Base-by-base conservation (phyloP, 2,329 filamentous ascomycete genomes). In the Penicillium sp. region DNA sequence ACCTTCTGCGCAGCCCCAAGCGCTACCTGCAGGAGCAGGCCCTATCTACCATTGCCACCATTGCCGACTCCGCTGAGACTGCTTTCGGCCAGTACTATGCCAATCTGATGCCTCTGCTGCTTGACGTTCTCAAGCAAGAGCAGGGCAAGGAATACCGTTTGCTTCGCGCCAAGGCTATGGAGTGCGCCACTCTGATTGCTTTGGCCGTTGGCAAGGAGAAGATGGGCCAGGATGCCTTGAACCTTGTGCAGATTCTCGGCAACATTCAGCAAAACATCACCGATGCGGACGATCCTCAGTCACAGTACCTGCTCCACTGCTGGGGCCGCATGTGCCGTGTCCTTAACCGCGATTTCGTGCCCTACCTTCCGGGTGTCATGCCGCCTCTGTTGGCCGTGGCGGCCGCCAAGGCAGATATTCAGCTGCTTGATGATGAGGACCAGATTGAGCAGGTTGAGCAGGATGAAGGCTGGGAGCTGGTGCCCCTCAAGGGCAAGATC, bases 271-370 rank as follows among this genome's bases (percentile, higher is more conserved):
- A 86, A 65, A 88, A 83, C 69, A 94, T 97, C 59, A 88, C 87
- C 4, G 94, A 99, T 67, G 78, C 92, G 1, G 94, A 99, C 67
- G 94, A 99, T 70, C 94, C 94, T 37, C 94, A 99, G 75, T 89
- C 92, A 15, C 93, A 96, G 68, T 99, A 99, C 73, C 83, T 99
- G 33, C 90, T 99, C 77, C 94, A 99, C 81, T 99, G 94, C 79
- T 99, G 94, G 94, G 94, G 94, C 50, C 87, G 94, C 47, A 99
- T 99, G 94, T 97, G 93, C 76, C 88, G 94, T 62, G 93, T 99
- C 27, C 83, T 99, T 60, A 92, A 89, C 20, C 79, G 84, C 46
- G 92, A 97, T 66, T 99, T 99, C 75, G 81, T 97, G 12, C 92
- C 92, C 15, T 99, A 95, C 80, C 82, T 99, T 51, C 86, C 88